Base-by-base conservation (phyloP, 805 yeast species). In the Metschnikowia noctiluminum region DNA sequence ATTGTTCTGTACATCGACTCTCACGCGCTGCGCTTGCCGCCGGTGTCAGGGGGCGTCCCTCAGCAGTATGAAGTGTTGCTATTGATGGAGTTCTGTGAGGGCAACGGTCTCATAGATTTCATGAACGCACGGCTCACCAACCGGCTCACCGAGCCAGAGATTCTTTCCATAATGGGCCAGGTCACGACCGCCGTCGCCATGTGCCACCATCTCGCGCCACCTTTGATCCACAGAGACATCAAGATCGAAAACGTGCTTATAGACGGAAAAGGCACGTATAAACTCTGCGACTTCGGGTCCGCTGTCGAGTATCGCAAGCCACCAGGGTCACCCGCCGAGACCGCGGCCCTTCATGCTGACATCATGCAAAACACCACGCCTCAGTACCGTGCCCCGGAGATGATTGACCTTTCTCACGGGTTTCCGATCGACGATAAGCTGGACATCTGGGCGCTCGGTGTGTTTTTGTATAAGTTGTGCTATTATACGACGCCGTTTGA, bases 1-100 rank as follows among this genome's bases (percentile, higher is more conserved):
- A 82, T 94, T 52, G 99, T 94, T 1, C 83, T 89, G 2, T 94
- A 94, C 65, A 87, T 90, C 45, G 99, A 94, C 65, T 89, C 97
- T 2, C 97, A 94, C 69, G 99, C 99, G 7, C 82, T 95, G 11
- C 77, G 95, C 57, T 70, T 85, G 66, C 56, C 59, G 26, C 39
- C 41, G 11, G 40, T 49, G 14, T 26, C 46, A 7, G 44, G 51
- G 10, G 45, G 49, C 10, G 47, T 45, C 16, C 43, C 49, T 21
- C 88, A 87, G 12, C 73, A 74, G 43, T 87, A 87, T 58, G 95
- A 86, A 63, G 96, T 87, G 42, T 83, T 86, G 52, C 70, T 87
- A 13, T 67, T 87, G 44, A 87, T 87, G 95, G 96, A 87, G 60
- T 83, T 80, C 57, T 87, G 96, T 62, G 76, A 85, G 7, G 77